A percentile compares a stretch with the other conserved stretches of the same genome.
These are phyloP conservation scores for Microcyclospora pomicola DNA, from an alignment of 2,329 filamentous ascomycete genomes.

Conservation along the genomic window DNA sequence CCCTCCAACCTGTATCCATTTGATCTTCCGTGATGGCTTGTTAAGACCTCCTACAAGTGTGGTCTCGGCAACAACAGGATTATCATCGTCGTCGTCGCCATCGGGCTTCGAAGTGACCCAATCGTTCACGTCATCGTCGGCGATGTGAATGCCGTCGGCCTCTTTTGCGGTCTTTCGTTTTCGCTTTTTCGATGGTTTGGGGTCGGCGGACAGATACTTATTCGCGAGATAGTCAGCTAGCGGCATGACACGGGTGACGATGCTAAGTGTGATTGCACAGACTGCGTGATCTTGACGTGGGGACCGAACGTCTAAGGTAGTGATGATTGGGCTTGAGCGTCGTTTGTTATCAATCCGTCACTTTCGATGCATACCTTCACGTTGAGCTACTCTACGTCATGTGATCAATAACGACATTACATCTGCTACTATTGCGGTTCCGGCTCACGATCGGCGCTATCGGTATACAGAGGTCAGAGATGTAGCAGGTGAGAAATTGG, in stretches of 20 bases:
- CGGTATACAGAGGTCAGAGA: no score
- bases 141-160: constrained; percentile 29
- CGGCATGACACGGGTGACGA: constrained; percentile 28
- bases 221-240: constrained; percentile 79
- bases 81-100: constrained; percentile 42
- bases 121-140: constrained; percentile 41
- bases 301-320: no score
- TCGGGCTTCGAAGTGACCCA: constrained; percentile 38
- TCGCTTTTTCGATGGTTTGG: constrained; percentile 40
- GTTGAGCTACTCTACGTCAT: no score
- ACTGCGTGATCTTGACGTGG: no score
- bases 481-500: no score
- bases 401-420: no score
- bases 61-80: constrained; percentile 27
- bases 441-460: no score
- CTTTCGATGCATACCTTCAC: no score
- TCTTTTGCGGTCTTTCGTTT: constrained; percentile 26
- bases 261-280: no score
- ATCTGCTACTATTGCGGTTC: no score
- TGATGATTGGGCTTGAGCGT: no score
- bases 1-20: constrained; percentile 61
- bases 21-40: constrained; percentile 55
- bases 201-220: constrained; percentile 68
- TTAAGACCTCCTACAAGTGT: constrained; percentile 42
- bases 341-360: no score